Base-by-base conservation (phyloP, 2,329 filamentous ascomycete species). In the Colletotrichum higginsianum region DNA sequence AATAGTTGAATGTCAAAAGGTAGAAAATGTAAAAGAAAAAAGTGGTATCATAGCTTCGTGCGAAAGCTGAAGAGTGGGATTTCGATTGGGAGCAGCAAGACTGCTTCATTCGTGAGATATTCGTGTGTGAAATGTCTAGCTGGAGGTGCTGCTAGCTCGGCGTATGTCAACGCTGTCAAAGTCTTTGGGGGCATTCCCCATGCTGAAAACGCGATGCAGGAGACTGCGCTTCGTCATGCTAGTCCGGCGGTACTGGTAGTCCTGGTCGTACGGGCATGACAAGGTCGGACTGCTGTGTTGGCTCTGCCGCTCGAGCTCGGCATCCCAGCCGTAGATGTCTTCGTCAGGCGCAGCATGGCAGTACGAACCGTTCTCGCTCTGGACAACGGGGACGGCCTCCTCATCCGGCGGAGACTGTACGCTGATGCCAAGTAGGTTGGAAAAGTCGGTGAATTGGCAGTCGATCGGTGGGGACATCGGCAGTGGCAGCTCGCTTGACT, bases 311-410 rank as follows among this genome's bases (percentile, higher is more conserved):
- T 83, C 80, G 23, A 85, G 79, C 73, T 86, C 86, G 12, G 86
- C 86, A 70, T 89, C 86, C 87, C 87, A 89, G 15, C 87, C 87
- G 67, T 89, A 89, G 5, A 83, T 75, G 66, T 89, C 86, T 2
- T 80, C 77, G 7, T 78, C 78, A 4, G 79, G 78, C 16, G 76
- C 76, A 11, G 76, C 70, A 61, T 73, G 75, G 7, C 74, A 77
- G 53, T 77, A 79, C 6, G 77, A 62, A 6, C 78, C 78, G 1
- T 78, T 78, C 7, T 79, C 79, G 2, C 78, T 77, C 49, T 78
- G 78, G 38, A 77, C 73, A 42, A 78, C 70, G n/a, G 74, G 77
- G 5, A 79, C 68, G 15, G 76, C 74, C 5, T 69, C 49, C 53
- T 75, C 74, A 13, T 79, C 78, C 35, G 79, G 79, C n/a, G 76